phyloP scores from a whole-genome alignment of 2,329 filamentous ascomycete species.

The Incumbomyces lentus region DNA sequence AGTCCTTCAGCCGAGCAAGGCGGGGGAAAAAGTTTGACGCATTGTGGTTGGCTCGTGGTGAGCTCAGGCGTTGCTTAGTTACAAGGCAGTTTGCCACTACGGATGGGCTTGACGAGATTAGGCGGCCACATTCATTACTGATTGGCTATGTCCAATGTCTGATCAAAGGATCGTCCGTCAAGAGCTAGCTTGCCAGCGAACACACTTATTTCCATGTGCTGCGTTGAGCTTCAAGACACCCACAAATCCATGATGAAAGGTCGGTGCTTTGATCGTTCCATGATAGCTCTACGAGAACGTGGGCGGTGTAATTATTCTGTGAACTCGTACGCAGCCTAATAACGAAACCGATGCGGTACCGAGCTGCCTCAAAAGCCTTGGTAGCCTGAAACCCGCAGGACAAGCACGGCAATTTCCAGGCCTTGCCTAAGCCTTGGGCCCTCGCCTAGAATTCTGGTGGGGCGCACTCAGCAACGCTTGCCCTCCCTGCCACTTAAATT shows the following conservation, averaged over 20 bases:
- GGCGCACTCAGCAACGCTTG: too few relatives aligned
- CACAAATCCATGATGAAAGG: background rate
- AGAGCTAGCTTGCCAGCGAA: conserved; percentile 1
- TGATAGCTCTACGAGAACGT: too few relatives aligned
- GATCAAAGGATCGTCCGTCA: background rate
- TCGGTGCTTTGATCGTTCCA: too few relatives aligned
- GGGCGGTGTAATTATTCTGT: too few relatives aligned
- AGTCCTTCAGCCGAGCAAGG: background rate
- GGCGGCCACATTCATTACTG: background rate
- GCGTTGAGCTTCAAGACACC: background rate
- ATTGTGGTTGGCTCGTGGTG: background rate
- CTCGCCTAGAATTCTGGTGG: too few relatives aligned
- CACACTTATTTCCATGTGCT: background rate
- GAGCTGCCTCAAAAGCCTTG: too few relatives aligned
- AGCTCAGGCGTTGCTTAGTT: background rate
- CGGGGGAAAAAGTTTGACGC: background rate
- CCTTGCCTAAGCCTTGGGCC: too few relatives aligned
- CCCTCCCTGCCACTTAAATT: background rate
- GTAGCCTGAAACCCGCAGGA: too few relatives aligned
- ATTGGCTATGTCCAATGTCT: background rate
- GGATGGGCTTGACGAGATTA: background rate
- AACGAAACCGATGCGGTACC: too few relatives aligned
- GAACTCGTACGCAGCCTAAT: too few relatives aligned
- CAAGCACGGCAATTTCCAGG: too few relatives aligned
- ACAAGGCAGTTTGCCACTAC: background rate